Percentiles rank a stretch among this genome's conserved stretches.
Evolutionary conservation across 2,329 filamentous ascomycete genomes (phyloP).

Genomic region (Zalaria obscura): DNA sequence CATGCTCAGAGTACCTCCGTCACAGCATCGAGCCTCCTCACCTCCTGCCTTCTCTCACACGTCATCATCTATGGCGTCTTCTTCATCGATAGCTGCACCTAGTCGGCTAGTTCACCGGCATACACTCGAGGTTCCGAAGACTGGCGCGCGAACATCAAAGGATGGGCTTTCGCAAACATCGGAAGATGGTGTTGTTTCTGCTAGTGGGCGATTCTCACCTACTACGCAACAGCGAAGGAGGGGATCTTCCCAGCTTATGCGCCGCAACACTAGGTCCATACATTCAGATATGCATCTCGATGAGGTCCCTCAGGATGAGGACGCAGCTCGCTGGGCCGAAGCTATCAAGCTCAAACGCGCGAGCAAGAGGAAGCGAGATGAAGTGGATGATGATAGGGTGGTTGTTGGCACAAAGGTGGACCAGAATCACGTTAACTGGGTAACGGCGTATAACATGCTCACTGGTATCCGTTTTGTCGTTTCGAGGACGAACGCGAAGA

Average conservation of each 20-base stretch:
- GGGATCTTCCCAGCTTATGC: slow-evolving; percentile 68
- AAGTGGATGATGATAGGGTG: slow-evolving; percentile 83
- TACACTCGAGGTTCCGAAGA: slow-evolving; percentile 74
- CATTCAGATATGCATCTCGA: slow-evolving; percentile 65
- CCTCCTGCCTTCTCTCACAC: slow-evolving; percentile 21
- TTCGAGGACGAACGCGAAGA: slow-evolving; percentile 89
- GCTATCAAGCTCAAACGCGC: slow-evolving; percentile 83
- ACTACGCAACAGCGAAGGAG: slow-evolving; percentile 49
- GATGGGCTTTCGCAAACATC: slow-evolving; percentile 40
- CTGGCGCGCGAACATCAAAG: slow-evolving; percentile 53
- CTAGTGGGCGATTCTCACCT: slow-evolving; percentile 73
- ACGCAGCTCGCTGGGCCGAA: slow-evolving; percentile 84
- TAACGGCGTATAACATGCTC: slow-evolving; percentile 98
- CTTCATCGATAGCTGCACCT: slow-evolving; percentile 25
- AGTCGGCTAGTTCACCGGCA: slow-evolving; percentile 64
- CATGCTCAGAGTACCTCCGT: slow-evolving; percentile 11
- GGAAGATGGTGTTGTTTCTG: slow-evolving; percentile 45
- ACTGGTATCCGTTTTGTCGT: slow-evolving; percentile 96
- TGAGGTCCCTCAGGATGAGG: slow-evolving; percentile 74
- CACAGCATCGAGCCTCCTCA: slow-evolving; percentile 18
- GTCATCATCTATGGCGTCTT: slow-evolving; percentile 33
- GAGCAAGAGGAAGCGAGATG: slow-evolving; percentile 67
- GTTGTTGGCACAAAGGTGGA: slow-evolving; percentile 96
- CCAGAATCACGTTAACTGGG: slow-evolving; percentile 92
- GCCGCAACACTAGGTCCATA: slow-evolving; percentile 71